A percentile compares a stretch with the other conserved stretches of the same genome.
Conservation (phyloP, 2,329 filamentous ascomycete genomes). For the Talaromyces sp. region DNA sequence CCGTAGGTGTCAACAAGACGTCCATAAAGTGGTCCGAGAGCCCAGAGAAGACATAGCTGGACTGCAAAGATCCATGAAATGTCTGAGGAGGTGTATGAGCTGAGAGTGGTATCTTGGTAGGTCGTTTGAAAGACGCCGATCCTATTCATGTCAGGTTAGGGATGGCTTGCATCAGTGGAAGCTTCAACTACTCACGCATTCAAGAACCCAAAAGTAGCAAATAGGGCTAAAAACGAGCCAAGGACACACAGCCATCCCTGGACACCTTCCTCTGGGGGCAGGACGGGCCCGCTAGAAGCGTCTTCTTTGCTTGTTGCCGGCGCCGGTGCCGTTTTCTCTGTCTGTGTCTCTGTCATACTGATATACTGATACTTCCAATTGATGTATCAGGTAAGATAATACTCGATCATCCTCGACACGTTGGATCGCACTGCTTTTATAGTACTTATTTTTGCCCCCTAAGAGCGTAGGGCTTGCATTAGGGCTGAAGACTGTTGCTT, state of each 20-base stretch:
- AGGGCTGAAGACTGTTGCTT: neutral
- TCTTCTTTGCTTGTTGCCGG: neutral
- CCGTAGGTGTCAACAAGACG: constrained; percentile 46
- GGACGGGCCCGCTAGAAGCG: constrained; percentile 31
- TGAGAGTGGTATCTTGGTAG: constrained; percentile 24
- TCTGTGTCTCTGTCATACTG: neutral
- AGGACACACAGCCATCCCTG: constrained; percentile 34
- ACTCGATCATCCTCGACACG: neutral
- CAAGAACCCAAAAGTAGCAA: constrained; percentile 29
- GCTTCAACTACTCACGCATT: constrained; percentile 17
- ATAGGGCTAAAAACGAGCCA: constrained; percentile 30
- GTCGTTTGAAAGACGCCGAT: constrained; percentile 26
- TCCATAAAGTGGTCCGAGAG: constrained; percentile 43
- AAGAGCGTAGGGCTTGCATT: neutral
- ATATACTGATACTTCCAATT: neutral
- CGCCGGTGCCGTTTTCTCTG: neutral
- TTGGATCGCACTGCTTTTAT: neutral
- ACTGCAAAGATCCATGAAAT: constrained; percentile 45
- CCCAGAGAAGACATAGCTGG: constrained; percentile 43
- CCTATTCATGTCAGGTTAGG: neutral
- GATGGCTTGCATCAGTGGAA: too few species aligned
- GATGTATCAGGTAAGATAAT: too few species aligned
- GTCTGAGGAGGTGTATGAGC: constrained; percentile 29
- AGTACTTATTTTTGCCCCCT: neutral
- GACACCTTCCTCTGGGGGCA: constrained; percentile 32